Base-by-base conservation (phyloP, 2,329 filamentous ascomycete species). In the Penicillium glabrum region DNA sequence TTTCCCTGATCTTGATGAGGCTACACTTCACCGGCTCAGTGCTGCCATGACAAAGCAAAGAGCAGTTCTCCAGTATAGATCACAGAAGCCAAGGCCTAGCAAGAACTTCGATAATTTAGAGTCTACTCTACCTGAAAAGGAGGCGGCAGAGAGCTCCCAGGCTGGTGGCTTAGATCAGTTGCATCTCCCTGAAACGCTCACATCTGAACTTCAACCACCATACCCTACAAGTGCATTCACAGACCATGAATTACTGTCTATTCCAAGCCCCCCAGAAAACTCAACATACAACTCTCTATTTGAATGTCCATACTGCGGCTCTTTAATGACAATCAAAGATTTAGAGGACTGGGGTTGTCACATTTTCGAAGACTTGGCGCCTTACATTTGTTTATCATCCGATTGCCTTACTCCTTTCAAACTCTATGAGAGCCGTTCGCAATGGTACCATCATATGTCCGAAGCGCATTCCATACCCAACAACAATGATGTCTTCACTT, bases 271-370 rank as follows among this genome's bases (percentile, higher is more conserved):
- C 5, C 70, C 68, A 0, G 57, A 60, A 1, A 62, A 69, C 0
- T 27, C 47, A 0, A 46, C 64, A 10, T 67, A 68, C 0, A 55
- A 7, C 31, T 14, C 49, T 7, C 64, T 68, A 0, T 77, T 78
- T 39, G 69, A 77, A 55, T 79, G 77, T 35, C 76, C 74, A 0
- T 77, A 76, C 9, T 79, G 77, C 49, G 77, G 68, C 29, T 67
- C 68, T 41, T 67, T 77, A 5, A 67, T 78, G 3, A 69, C 58
- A 1, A 61, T 71, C 0, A 31, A 31, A 61, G 35, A 4, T 61
- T 58, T 9, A 60, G 47, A 13, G 1, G 59, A 69, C 0, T 79
- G 76, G 76, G 70, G 67, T 57, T 74, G 65, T 5, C 77, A 79
- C 49, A 61, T 80, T 0, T 75, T 74, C 43, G 53, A 55, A 3